Conservation (phyloP, 306 rosid genomes). For the Quercus variabilis region DNA sequence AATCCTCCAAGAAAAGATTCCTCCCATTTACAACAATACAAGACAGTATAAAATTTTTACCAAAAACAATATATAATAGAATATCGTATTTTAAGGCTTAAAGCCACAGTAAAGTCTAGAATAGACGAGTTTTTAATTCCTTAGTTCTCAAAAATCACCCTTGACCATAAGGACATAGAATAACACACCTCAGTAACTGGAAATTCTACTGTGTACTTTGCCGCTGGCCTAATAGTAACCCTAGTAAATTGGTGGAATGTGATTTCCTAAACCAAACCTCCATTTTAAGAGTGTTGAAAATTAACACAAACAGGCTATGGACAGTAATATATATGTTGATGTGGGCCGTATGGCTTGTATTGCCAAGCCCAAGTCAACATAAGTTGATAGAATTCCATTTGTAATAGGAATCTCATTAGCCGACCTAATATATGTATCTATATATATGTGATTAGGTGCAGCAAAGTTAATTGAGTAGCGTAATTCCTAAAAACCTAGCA, state of each 20-base stretch:
- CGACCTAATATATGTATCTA: too few relatives aligned
- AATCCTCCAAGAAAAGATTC: slow-evolving; percentile 32
- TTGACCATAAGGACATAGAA: slow-evolving; percentile 3
- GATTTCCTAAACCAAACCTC: not conserved
- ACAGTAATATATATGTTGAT: too few relatives aligned
- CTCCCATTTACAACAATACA: not conserved
- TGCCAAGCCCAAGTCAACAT: too few relatives aligned
- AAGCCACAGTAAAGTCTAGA: not conserved
- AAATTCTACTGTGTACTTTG: slow-evolving; percentile 57
- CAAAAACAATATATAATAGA: not conserved
- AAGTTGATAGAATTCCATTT: too few relatives aligned
- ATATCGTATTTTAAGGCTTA: not conserved
- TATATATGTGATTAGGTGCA: too few relatives aligned
- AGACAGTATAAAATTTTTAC: not conserved
- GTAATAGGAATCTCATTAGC: too few relatives aligned
- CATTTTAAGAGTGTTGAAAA: not conserved
- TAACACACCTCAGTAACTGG: slow-evolving; percentile 58
- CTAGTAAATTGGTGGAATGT: slow-evolving; percentile 21
- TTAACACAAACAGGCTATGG: not conserved
- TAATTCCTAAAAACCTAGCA: too few relatives aligned
- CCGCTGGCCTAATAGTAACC: slow-evolving; percentile 50
- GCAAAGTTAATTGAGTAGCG: too few relatives aligned
- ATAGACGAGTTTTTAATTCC: not conserved
- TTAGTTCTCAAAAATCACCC: slow-evolving; percentile 15
- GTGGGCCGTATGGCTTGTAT: too few relatives aligned